Conservation (phyloP, 345 rosid genomes). For the Ailanthus altissimus region DNA sequence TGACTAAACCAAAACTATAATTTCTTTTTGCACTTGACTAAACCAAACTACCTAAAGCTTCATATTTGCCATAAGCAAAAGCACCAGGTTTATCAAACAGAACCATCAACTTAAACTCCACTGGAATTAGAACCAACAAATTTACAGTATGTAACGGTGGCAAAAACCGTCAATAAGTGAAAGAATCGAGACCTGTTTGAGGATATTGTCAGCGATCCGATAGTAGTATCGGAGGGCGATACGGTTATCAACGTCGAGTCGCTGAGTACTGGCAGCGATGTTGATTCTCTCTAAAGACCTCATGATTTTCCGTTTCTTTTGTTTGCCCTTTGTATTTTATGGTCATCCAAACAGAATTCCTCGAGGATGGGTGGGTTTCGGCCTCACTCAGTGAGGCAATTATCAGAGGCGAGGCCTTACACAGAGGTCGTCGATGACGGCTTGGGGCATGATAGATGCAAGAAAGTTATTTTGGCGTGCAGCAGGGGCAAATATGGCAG, state of each 20-base stretch:
- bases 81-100: background rate
- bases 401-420: conserved; percentile 15
- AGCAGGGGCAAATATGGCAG: conserved; percentile 31
- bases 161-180: conserved; percentile 6
- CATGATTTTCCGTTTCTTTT: conserved; percentile 40
- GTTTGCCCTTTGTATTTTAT: conserved; percentile 14
- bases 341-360: conserved; percentile 25
- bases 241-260: conserved; percentile 78
- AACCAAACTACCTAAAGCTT: background rate
- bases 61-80: conserved; percentile 1
- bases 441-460: conserved; percentile 14
- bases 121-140: background rate
- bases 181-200: conserved; percentile 66
- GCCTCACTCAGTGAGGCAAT: conserved; percentile 13
- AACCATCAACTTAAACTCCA: background rate
- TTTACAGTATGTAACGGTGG: background rate
- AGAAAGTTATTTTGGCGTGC: conserved; percentile 28
- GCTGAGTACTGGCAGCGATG: conserved; percentile 71
- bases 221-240: conserved; percentile 75
- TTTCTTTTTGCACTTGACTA: background rate
- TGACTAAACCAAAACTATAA: background rate
- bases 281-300: conserved; percentile 60
- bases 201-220: conserved; percentile 91
- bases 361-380: conserved; percentile 14
- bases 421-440: conserved; percentile 40